These are phyloP conservation scores for Lepidium campestre DNA, from an alignment of 441 rosid species.

Conservation along the genomic window DNA sequence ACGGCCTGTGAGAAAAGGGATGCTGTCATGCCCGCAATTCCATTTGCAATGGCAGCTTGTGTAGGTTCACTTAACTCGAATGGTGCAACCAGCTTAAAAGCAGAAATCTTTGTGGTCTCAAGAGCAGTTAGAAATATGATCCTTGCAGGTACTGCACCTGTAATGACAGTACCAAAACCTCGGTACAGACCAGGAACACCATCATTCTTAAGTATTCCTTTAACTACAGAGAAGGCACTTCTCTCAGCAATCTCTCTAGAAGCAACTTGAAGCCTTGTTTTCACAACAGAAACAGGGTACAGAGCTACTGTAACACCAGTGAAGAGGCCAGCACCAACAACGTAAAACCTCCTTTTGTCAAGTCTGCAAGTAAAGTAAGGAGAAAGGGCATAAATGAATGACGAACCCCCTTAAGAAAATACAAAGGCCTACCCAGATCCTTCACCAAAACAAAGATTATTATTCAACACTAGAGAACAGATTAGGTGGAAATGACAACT, in stretches of 20 bases:
- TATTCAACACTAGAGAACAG: not conserved
- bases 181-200: conserved; percentile 91
- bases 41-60: conserved; percentile 90
- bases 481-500: not conserved
- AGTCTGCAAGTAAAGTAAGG: conserved; percentile 51
- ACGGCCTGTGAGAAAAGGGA: conserved; percentile 80
- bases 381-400: conserved; percentile 10
- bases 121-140: conserved; percentile 78
- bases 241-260: conserved; percentile 71
- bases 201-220: conserved; percentile 65
- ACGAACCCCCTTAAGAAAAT: not conserved
- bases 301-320: conserved; percentile 88
- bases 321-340: conserved; percentile 92
- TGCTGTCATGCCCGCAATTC: conserved; percentile 88
- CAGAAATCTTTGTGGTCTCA: conserved; percentile 81
- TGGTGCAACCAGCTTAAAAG: conserved; percentile 72
- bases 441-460: not conserved
- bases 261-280: conserved; percentile 95
- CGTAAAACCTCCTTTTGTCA: conserved; percentile 84
- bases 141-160: conserved; percentile 93
- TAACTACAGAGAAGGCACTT: conserved; percentile 62
- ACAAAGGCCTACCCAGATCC: not conserved
- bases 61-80: conserved; percentile 66
- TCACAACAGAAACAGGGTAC: conserved; percentile 82
- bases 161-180: conserved; percentile 92